Conservation (phyloP, 2,329 filamentous ascomycete genomes). For the Scytalidium sp. region DNA sequence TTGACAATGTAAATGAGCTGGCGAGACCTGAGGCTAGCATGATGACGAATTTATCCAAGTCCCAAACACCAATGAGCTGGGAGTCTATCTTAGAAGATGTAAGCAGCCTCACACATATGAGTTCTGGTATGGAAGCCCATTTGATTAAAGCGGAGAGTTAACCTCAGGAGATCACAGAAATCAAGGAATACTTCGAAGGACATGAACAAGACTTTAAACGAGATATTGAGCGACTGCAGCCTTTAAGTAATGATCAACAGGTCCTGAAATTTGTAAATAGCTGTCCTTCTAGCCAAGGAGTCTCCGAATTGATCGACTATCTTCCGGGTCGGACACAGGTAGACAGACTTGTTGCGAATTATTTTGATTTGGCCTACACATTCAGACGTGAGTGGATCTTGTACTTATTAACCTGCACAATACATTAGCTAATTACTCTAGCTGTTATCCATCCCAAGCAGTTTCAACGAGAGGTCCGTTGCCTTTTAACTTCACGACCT, state of each 20-base stretch:
- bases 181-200: neutral
- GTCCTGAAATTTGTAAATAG: neutral
- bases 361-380: slow-evolving; percentile 52
- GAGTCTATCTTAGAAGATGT: neutral
- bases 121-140: neutral
- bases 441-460: neutral
- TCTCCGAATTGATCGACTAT: neutral
- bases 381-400: slow-evolving; percentile 33
- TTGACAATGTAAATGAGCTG: too few relatives aligned
- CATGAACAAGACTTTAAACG: neutral
- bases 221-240: neutral
- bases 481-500: neutral
- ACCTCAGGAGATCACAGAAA: neutral
- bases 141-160: too few relatives aligned
- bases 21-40: too few relatives aligned
- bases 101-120: neutral
- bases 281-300: neutral
- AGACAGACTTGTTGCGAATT: slow-evolving; percentile 49
- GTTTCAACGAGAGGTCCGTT: slow-evolving; percentile 25
- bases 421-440: neutral
- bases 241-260: neutral
- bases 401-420: neutral
- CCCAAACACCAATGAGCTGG: too few relatives aligned
- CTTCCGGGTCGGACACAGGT: slow-evolving; percentile 44
- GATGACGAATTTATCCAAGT: too few relatives aligned